Conservation (phyloP, 768 basidiomycete species). For the Candolleomyces efflorescens region DNA sequence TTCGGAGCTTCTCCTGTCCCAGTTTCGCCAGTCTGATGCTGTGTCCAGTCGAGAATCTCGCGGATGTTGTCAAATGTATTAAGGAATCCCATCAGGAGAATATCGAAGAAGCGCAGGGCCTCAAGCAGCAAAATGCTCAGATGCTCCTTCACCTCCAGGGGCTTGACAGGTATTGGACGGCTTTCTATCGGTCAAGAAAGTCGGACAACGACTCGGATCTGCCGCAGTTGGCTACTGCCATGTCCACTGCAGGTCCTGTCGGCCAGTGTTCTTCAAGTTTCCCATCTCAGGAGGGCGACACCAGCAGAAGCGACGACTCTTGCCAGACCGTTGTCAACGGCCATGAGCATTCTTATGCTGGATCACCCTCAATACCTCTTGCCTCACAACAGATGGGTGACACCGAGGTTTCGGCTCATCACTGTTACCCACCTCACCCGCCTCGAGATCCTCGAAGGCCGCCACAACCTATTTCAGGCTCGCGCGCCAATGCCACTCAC, state of each 20-base stretch:
- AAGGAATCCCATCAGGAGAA: constrained; percentile 67
- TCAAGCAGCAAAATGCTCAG: constrained; percentile 62
- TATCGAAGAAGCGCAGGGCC: constrained; percentile 53
- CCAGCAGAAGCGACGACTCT: constrained; percentile 49
- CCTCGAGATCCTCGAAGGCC: constrained; percentile 38
- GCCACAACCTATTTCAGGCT: constrained; percentile 27
- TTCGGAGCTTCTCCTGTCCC: constrained; percentile 19
- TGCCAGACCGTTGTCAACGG: constrained; percentile 43
- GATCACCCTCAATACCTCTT: constrained; percentile 45
- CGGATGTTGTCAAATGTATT: constrained; percentile 79
- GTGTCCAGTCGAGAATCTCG: constrained; percentile 70
- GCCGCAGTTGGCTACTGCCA: constrained; percentile 41
- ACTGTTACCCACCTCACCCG: constrained; percentile 35
- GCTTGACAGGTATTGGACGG: constrained; percentile 70
- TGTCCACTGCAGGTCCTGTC: constrained; percentile 29
- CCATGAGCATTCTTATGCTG: constrained; percentile 21
- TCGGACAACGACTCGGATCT: constrained; percentile 47
- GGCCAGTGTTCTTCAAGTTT: constrained; percentile 26
- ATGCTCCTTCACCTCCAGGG: constrained; percentile 63
- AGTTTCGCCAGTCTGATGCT: constrained; percentile 12
- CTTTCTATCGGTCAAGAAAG: constrained; percentile 64
- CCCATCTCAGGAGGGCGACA: constrained; percentile 30
- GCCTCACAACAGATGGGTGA: constrained; percentile 8
- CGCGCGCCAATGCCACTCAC: constrained; percentile 33
- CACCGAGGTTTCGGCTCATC: constrained; percentile 49